Evolutionary conservation across 306 rosid genomes (phyloP).

Genomic region (Oemleria cerasiformis): DNA sequence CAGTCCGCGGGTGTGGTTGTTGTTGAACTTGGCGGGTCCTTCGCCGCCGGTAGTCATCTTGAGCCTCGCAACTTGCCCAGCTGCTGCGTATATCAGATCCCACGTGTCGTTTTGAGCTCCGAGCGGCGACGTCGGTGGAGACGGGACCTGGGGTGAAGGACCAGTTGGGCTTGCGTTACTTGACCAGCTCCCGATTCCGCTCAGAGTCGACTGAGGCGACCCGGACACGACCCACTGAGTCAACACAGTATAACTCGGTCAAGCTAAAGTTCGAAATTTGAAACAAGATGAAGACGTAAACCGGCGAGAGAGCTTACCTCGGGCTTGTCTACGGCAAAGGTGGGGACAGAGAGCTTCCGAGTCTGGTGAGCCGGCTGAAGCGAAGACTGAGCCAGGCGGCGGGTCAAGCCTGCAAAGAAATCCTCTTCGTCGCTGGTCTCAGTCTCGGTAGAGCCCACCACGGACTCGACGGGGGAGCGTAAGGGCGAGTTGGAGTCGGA

Average conservation of each 20-base stretch:
- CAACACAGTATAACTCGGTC: background rate
- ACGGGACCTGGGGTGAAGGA: constrained; percentile 58
- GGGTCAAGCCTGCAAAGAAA: constrained; percentile 55
- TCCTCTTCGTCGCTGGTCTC: constrained; percentile 71
- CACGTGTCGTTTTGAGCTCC: constrained; percentile 46
- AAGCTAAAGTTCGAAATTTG: background rate
- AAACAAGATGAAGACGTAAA: background rate
- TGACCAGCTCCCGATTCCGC: constrained; percentile 72
- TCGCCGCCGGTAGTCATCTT: constrained; percentile 28
- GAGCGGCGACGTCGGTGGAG: constrained; percentile 68
- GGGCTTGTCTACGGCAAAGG: constrained; percentile 26
- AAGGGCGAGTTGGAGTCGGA: constrained; percentile 29
- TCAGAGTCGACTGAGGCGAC: constrained; percentile 75
- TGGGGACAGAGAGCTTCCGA: constrained; percentile 36
- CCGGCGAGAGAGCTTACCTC: constrained; percentile 40
- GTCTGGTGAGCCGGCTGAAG: constrained; percentile 32
- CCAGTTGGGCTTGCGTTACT: constrained; percentile 70
- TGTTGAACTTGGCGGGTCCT: constrained; percentile 23
- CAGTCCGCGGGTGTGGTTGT: constrained; percentile 30
- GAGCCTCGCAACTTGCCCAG: constrained; percentile 73
- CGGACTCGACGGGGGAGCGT: constrained; percentile 47
- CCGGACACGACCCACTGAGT: constrained; percentile 40
- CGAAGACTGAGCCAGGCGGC: constrained; percentile 52
- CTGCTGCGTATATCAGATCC: constrained; percentile 69
- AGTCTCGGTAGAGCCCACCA: constrained; percentile 44